phyloP scores from a whole-genome alignment of 768 basidiomycete species.

The Tylopilus plumbeoviolaceoides region DNA sequence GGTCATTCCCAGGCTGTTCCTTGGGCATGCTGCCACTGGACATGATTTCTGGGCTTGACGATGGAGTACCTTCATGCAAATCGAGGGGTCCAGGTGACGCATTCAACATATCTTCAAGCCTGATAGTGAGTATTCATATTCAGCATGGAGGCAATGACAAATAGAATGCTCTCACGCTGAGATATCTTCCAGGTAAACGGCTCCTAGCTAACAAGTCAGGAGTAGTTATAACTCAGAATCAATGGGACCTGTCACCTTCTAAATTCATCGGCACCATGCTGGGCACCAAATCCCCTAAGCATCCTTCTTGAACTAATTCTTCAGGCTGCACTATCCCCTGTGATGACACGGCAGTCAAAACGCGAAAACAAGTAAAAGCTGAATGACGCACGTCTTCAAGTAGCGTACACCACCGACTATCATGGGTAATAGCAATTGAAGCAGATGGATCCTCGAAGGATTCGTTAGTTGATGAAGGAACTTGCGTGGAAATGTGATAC shows the following conservation, averaged over 20 bases:
- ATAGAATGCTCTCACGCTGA: background rate
- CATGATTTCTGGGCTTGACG: background rate
- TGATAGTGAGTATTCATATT: no score
- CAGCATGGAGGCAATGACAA: no score
- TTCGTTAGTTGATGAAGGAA: background rate
- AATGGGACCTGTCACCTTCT: background rate
- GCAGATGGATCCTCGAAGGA: background rate
- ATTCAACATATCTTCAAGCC: background rate
- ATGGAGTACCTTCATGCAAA: background rate
- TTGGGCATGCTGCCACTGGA: background rate
- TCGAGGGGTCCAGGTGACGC: background rate
- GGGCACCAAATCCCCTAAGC: background rate
- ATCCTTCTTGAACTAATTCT: background rate
- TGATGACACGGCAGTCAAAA: background rate
- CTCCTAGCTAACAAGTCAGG: background rate
- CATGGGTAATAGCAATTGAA: background rate
- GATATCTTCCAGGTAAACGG: background rate
- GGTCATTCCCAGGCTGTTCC: background rate
- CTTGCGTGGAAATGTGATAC: background rate
- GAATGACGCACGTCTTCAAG: background rate
- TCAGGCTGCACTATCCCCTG: background rate
- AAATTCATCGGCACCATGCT: background rate
- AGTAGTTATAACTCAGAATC: background rate
- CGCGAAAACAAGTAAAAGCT: background rate
- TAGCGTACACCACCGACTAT: background rate